Evolutionary conservation across 2,329 filamentous ascomycete genomes (phyloP), one percentile per base, ranked within the genome.

Genomic region (Sporothrix protearum): DNA sequence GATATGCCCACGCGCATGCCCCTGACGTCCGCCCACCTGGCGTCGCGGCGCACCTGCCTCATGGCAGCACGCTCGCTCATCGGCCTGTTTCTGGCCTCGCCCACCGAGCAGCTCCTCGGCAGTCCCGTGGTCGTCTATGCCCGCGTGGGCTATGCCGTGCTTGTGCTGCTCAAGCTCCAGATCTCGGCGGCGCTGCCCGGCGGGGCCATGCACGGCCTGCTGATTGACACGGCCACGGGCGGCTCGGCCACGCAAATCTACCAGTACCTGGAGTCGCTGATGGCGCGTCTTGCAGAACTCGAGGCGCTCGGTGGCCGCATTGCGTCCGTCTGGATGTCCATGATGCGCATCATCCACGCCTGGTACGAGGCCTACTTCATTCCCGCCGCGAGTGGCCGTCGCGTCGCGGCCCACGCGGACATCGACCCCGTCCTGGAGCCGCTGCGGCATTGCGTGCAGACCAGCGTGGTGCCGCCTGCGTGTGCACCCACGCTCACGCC

Each of bases 161-260:
- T 73, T 0, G 47, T 74, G 7, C 71, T 74, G 30, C 42, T 74
- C 19, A 73, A 73, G 69, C 30, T 74, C 22, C 67, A 72, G 53
- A 69, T 73, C 14, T 73, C 73, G 42, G 69, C 73, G 5, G 64
- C 47, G 3, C 66, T 72, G 16, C 73, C 73, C 1, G 71, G 69
- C 47, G 73, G 73, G 33, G 66, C 69, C 42, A 71, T 73, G 71
- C 14, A 71, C 28, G 69, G 63, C 14, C 64, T 71, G 3, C 12
- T 72, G 19, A 51, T 66, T 22, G 71, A 73, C 49, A 59, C 61
- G 2, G 55, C 30, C 22, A 66, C 57, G 45, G 63, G 45, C 10
- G 42, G 36, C 42, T 72, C 70, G 51, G 63, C 68, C 47, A 73
- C 70, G 8, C 68, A 72, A 30, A 47, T 71, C 14, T 45, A 71